Percentiles rank a stretch among this genome's conserved stretches.
These are phyloP conservation scores for Lasiosphaeria ovina DNA, from an alignment of 495 filamentous ascomycete species.

Conservation along the genomic window DNA sequence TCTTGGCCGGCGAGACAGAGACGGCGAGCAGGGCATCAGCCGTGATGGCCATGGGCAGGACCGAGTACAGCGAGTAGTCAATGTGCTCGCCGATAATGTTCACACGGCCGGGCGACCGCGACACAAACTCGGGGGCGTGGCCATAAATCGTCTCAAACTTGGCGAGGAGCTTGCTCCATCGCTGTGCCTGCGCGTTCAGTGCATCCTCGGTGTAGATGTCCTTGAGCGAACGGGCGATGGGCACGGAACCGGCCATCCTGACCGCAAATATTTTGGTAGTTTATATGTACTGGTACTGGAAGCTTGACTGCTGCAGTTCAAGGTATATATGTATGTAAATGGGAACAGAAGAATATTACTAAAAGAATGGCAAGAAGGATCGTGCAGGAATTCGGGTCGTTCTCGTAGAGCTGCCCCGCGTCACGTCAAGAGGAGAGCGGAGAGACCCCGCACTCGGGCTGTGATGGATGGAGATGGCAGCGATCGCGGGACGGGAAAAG, in stretches of 20 bases:
- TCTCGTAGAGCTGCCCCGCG: no score
- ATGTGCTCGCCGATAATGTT: slow-evolving; percentile 99
- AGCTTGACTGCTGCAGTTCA: no score
- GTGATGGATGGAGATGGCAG: background rate
- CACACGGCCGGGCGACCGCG: slow-evolving; percentile 88
- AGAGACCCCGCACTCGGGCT: background rate
- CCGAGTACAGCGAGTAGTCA: slow-evolving; percentile 95
- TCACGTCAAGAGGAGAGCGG: no score
- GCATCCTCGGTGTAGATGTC: slow-evolving; percentile 70
- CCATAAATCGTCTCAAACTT: slow-evolving; percentile 74
- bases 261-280: background rate
- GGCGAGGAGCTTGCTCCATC: slow-evolving; percentile 71
- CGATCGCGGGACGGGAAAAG: background rate
- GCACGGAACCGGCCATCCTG: slow-evolving; percentile 57
- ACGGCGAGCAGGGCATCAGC: slow-evolving; percentile 90
- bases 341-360: background rate
- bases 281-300: background rate
- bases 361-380: no score
- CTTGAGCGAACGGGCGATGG: slow-evolving; percentile 55
- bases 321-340: background rate
- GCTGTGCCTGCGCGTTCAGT: slow-evolving; percentile 51
- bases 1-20: slow-evolving; percentile 48
- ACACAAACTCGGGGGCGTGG: slow-evolving; percentile 71
- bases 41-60: slow-evolving; percentile 91
- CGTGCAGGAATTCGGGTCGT: no score